Base-by-base conservation (phyloP, 371 early-diverging fungal species). In the Lichtheimia ramosa region DNA sequence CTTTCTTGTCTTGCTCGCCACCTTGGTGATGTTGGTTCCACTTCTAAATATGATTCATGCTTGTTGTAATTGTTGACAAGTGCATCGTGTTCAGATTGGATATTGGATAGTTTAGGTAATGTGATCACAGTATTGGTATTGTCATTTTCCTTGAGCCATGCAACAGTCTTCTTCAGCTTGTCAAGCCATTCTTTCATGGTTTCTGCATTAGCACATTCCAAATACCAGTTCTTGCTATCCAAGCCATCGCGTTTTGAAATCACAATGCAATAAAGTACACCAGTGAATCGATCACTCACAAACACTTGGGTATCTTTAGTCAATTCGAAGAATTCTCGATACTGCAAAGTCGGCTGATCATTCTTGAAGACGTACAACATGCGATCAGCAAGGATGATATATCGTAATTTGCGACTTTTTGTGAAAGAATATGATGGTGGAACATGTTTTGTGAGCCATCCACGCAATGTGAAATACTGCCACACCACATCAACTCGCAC, bases 121-220 rank as follows among this genome's bases (percentile, higher is more conserved):
- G 16, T 61, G 51, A 24, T 58, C 48, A 28, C 43, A 1, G 24
- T 12, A 13, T 23, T 53, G 12, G 49, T 51, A 16, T 12, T 15
- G 50, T 64, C 43, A 13, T 56, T 51, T 40, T 51, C 52, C 6
- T 51, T 58, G 27, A 75, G 50, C 58, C 63, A 69, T 3, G 18
- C 42, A 39, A 76, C 62, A 0, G 71, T 71, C 8, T 61, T 66
- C 49, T 73, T 69, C 39, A 76, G 53, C 3, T 57, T 60, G 12
- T 65, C 63, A 23, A 76, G 54, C 77, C 77, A 76, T 2, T 64
- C 7, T 43, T 73, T 73, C 69, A 73, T 71, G 8, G 62, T 53
- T 15, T 70, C 71, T 2, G 68, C 71, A 43, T 66, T 56, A 1
- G 67, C 65, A 24, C 69, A 69, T 43, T 76, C 70, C 8, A 76